Base-by-base conservation (phyloP, 495 filamentous ascomycete genomes). In the Lasiosphaeria miniovina region DNA sequence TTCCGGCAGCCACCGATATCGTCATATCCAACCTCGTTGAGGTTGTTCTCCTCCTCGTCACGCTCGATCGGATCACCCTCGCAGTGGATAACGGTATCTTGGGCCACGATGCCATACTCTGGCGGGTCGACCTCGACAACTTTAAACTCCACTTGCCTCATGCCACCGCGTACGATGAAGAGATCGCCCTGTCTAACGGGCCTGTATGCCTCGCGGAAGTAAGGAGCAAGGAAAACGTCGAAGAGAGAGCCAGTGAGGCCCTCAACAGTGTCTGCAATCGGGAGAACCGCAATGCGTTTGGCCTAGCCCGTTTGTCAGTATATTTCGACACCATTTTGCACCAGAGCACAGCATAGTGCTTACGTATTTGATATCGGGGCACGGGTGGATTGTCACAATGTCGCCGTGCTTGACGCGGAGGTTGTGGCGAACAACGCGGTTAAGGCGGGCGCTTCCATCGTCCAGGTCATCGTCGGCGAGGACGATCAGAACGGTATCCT, bases 281-380 rank as follows among this genome's bases (percentile, higher is more conserved):
- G 94, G 46, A 98, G 92, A 52, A 98, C 94, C 43, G 95, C 94
- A 72, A 98, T 96, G 68, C 94, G 93, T 84, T 98, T 98, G 75
- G 94, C 94, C 93, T 97, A 15, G 12, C 12, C 34, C 51, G 31
- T 17, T 43, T 31, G 55, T 51, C 48, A 58, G 52, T 7, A 48
- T 31, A 9, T 14, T 43, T 15, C 8, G 14, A 43, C 3, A 15
- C 36, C n/a, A 36, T 6, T 1, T 46, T 4, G 43, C 43, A n/a
- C 17, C 12, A 31, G 6, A 14, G 17, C 32, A 11, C 51, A 4
- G 36, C 36, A 46, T 41, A 36, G 48, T 55, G 77, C 91, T 72
- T 78, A 97, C 93, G 76, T 98, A 98, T 96, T 98, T 98, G 79
- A 98, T 98, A 74, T 98, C 94, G n/a, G 95, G 93, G 79, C 94